Evolutionary conservation across 768 basidiomycete genomes (phyloP).

Genomic region (Hericium erinaceus): DNA sequence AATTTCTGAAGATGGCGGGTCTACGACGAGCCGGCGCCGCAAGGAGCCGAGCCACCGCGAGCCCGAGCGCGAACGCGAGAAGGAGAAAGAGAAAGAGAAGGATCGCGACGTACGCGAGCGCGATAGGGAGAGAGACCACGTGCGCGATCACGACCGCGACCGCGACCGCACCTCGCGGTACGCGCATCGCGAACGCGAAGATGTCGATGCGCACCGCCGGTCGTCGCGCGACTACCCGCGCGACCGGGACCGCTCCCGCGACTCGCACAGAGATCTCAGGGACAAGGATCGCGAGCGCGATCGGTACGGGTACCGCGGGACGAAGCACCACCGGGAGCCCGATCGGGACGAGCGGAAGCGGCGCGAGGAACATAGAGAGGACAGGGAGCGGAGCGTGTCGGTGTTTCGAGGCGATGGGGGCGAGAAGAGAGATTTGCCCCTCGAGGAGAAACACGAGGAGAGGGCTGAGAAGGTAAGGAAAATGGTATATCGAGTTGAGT

Average conservation of each 20-base stretch:
- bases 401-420: conserved; percentile 23
- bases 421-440: conserved; percentile 24
- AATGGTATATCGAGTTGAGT: neutral
- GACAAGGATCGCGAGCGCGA: conserved; percentile 29
- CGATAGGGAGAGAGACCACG: conserved; percentile 21
- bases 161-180: conserved; percentile 16
- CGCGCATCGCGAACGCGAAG: conserved; percentile 4
- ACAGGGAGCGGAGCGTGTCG: conserved; percentile 43
- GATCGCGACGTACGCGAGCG: conserved; percentile 26
- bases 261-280: conserved; percentile 24
- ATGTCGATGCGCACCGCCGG: neutral
- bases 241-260: conserved; percentile 24
- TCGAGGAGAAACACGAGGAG: conserved; percentile 41
- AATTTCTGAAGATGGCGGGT: conserved; percentile 70
- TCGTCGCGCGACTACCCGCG: conserved; percentile 15
- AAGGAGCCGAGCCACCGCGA: conserved; percentile 51
- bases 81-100: conserved; percentile 38
- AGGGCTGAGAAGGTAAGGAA: conserved; percentile 56
- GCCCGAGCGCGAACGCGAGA: conserved; percentile 18
- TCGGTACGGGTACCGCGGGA: conserved; percentile 26
- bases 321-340: conserved; percentile 45
- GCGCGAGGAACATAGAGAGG: conserved; percentile 30
- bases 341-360: conserved; percentile 44
- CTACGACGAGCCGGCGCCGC: conserved; percentile 69
- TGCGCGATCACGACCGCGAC: conserved; percentile 9